Conservation (phyloP, 768 basidiomycete genomes). For the Suillus ampliporus region DNA sequence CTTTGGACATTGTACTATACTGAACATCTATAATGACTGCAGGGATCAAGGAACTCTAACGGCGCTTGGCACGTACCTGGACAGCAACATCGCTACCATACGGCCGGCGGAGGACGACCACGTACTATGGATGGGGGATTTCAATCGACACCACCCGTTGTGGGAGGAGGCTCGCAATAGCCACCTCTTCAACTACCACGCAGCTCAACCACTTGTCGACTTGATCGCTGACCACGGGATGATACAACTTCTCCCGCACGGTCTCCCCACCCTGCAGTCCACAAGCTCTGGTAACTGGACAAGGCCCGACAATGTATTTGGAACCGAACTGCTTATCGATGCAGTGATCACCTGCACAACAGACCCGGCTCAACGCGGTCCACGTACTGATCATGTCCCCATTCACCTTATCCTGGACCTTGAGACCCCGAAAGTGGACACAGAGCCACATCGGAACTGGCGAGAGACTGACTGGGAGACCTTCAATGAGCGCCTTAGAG, state of each 20-base stretch:
- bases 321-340: background rate
- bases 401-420: background rate
- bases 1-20: constrained; percentile 12
- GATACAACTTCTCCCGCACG: constrained; percentile 39
- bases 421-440: no score
- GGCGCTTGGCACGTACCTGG: constrained; percentile 16
- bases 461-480: constrained; percentile 14
- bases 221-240: constrained; percentile 33
- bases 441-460: constrained; percentile 6
- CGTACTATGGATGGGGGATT: constrained; percentile 41
- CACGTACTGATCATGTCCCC: constrained; percentile 21
- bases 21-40: constrained; percentile 41
- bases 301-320: constrained; percentile 15
- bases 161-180: constrained; percentile 43
- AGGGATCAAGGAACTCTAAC: constrained; percentile 24
- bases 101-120: constrained; percentile 12
- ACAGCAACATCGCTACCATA: background rate
- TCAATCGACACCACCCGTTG: constrained; percentile 45
- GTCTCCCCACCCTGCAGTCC: constrained; percentile 41
- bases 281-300: constrained; percentile 35
- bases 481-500: constrained; percentile 3
- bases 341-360: background rate
- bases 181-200: constrained; percentile 28
- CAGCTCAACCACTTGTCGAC: constrained; percentile 33
- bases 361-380: rapidly evolving